Base-by-base conservation (phyloP, 2,329 filamentous ascomycete genomes). In the Penicillium sp. region DNA sequence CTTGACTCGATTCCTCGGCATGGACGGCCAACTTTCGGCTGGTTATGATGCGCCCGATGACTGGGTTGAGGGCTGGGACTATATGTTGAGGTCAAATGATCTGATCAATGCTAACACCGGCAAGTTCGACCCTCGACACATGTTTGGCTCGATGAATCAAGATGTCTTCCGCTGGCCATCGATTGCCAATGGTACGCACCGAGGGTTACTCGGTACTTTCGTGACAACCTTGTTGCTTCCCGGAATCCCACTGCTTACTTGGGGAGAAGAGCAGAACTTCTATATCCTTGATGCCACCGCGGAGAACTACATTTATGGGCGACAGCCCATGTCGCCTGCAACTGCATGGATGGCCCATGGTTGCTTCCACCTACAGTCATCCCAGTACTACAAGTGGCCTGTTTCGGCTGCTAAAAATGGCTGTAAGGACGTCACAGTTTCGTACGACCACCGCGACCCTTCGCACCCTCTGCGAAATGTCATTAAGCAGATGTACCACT, bases 141-240 rank as follows among this genome's bases (percentile, higher is more conserved):
- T 88, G 79, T 87, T 81, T 67, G 85, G 85, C 47, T 79, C 81
- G 3, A 85, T 84, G 8, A 88, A 88, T 67, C 86, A 88, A 73
- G 86, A 88, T 68, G 84, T 87, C 8, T 84, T 88, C 67, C 79
- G 85, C 43, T 88, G 85, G 85, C 85, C 85, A 21, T 79, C 83
- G 13, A 76, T 87, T 42, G 46, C 35, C 72, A 77, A 43, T 79
- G 83, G 85, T 12, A 81, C 82, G 0, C 76, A 86, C 62, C 77
- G 82, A 45, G 81, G 84, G 69, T 71, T 87, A 6, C 72, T 87
- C 6, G 85, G 79, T 5, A 75, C 81, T 19, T 87, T 84, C 64
- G 77, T 88, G 40, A 84, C 82, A 1, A 85, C 84, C 0, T 67
- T 87, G 52, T 72, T 84, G 54, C 78, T 87, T 66, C 85, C 85